Evolutionary conservation across 371 early-diverging fungal genomes (phyloP), one percentile per base, ranked within the genome.

Genomic region (Parasitella parasitica): DNA sequence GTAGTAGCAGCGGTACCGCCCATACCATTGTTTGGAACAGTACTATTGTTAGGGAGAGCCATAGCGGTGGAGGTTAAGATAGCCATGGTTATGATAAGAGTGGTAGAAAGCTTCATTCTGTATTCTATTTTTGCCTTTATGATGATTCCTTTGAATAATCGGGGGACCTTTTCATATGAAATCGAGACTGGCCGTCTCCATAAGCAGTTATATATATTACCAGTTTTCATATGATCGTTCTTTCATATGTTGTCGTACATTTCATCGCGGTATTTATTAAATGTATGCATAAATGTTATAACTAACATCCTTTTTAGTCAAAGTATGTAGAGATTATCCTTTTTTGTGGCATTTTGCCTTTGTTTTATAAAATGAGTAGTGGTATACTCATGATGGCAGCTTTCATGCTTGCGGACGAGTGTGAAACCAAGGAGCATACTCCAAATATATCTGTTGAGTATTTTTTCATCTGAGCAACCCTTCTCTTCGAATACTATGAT

Each of bases 1-100:
- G 61, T 54, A 35, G 61, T 54, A 27, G 61, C 61, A 7, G 28
- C 27, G 20, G 54, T 54, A n/a, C 61, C 61, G 3, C 61, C 54
- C 60, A 59, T 59, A 22, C 46, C 46, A 18, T 18, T 38, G 27
- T 52, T 52, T 13, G 51, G 38, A 15, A 58, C 24, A 30, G 28
- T 37, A n/a, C 38, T 59, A 13, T 36, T 59, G 13, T 15, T 30
- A 38, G 26, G 24, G 12, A 38, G 26, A 38, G 28, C 24, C 46
- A 46, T 46, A 35, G 20, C 22, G 28, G 24, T 22, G 35, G 35
- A 34, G 35, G 53, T 35, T 15, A 34, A 11, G 27, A 53, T 16
- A 9, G 35, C 53, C 32, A 30, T 30, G 11, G 50, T 50, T 28
- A 30, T 30, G 27, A 30, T 50, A 28, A 50, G 30, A 30, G 30